Conservation (phyloP, 805 yeast species). For the Candida ascalaphidarum region DNA sequence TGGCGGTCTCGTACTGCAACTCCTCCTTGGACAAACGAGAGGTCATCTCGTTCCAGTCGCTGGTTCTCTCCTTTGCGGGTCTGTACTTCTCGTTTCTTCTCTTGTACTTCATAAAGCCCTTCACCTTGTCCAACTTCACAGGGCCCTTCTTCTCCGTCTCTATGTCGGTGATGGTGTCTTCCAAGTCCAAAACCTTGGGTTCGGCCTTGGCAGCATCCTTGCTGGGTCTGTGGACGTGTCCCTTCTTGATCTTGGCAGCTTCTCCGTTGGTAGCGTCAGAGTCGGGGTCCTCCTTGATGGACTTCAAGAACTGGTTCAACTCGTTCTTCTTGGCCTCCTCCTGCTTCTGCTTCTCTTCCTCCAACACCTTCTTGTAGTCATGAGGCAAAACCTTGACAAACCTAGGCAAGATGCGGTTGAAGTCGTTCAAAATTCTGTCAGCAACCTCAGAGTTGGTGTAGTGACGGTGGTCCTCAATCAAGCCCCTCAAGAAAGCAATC, state of each 20-base stretch:
- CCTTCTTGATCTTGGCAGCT: constrained; percentile 49
- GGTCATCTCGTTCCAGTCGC: constrained; percentile 91
- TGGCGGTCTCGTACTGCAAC: constrained; percentile 83
- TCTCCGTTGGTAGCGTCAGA: constrained; percentile 89
- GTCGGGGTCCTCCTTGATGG: constrained; percentile 74
- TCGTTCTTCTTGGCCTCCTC: constrained; percentile 62
- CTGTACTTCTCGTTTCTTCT: constrained; percentile 85
- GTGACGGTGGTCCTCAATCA: constrained; percentile 91
- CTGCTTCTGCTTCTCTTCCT: constrained; percentile 57
- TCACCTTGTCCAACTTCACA: constrained; percentile 63
- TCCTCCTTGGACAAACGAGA: constrained; percentile 77
- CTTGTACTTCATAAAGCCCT: constrained; percentile 91
- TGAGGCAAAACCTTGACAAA: constrained; percentile 90
- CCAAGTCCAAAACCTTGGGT: constrained; percentile 83
- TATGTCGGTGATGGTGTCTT: constrained; percentile 74
- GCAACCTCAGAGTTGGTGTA: constrained; percentile 92
- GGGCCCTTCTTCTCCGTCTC: constrained; percentile 56
- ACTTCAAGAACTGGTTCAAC: constrained; percentile 55
- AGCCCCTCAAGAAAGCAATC: constrained; percentile 86
- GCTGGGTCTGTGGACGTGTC: constrained; percentile 31
- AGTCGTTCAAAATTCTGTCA: constrained; percentile 70
- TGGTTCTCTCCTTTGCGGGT: constrained; percentile 61
- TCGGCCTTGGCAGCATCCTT: constrained; percentile 31
- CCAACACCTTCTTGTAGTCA: constrained; percentile 87
- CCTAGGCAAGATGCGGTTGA: constrained; percentile 79